These are phyloP conservation scores for Hyphodiscus sp. DNA, from an alignment of 2,329 filamentous ascomycete genomes.

Conservation along the genomic window DNA sequence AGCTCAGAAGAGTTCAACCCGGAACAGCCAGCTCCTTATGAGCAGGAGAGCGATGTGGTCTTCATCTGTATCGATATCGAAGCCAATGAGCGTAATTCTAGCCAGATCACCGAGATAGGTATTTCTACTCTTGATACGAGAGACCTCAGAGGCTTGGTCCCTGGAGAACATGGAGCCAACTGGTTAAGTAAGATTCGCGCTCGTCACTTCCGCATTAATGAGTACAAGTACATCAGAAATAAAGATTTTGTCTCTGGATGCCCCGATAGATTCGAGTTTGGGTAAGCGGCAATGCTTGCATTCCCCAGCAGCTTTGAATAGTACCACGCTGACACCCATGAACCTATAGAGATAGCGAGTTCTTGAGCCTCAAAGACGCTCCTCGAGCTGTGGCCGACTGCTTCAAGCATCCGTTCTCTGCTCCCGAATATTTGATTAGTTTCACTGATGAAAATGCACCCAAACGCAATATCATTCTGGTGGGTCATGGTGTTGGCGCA, in stretches of 20 bases:
- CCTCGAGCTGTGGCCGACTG: slow-evolving; percentile 42
- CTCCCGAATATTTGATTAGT: slow-evolving; percentile 1
- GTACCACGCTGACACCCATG: background rate
- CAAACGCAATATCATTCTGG: slow-evolving; percentile 59
- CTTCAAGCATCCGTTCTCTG: slow-evolving; percentile 51
- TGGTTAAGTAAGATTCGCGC: slow-evolving; percentile 65
- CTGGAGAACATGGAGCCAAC: slow-evolving; percentile 53
- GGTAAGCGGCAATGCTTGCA: slow-evolving; percentile 39
- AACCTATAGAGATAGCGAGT: slow-evolving; percentile 43
- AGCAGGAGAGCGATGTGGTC: slow-evolving; percentile 50
- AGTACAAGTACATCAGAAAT: slow-evolving; percentile 63
- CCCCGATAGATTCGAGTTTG: slow-evolving; percentile 70
- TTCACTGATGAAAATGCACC: slow-evolving; percentile 1
- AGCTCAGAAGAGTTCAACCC: slow-evolving; percentile 35
- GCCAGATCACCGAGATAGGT: slow-evolving; percentile 76
- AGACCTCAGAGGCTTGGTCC: slow-evolving; percentile 45
- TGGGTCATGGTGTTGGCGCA: slow-evolving; percentile 65
- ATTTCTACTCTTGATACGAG: slow-evolving; percentile 72
- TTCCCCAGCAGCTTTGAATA: background rate
- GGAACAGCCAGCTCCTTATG: slow-evolving; percentile 37
- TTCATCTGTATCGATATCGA: slow-evolving; percentile 82
- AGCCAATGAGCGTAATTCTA: slow-evolving; percentile 61
- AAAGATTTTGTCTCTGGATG: slow-evolving; percentile 62
- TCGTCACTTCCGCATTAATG: slow-evolving; percentile 70
- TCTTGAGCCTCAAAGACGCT: slow-evolving; percentile 40